A percentile compares a stretch with the other conserved stretches of the same genome.
Conservation (phyloP, 371 early-diverging fungal species). For the Lichtheimia ramosa region DNA sequence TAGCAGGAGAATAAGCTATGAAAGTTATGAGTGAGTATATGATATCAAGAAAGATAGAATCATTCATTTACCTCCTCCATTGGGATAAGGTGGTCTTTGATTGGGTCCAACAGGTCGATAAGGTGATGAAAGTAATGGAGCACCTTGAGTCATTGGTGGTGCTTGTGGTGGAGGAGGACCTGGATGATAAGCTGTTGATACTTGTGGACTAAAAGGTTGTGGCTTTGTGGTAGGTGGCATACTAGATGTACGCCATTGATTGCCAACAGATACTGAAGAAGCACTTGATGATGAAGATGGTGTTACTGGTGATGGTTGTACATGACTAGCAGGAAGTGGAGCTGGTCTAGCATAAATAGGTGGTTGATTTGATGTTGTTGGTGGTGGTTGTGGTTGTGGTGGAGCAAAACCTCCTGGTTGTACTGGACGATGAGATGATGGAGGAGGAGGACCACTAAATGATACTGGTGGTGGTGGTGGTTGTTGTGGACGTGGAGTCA, state of each 20-base stretch:
- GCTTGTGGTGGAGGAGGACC: conserved; percentile 7
- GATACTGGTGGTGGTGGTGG: not conserved
- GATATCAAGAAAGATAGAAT: not conserved
- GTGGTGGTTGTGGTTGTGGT: not conserved
- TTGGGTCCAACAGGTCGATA: conserved; percentile 12
- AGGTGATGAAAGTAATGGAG: conserved; percentile 18
- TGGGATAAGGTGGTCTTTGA: conserved; percentile 6
- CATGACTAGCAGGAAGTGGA: conserved; percentile 3
- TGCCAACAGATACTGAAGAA: conserved; percentile 4
- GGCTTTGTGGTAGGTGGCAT: not conserved
- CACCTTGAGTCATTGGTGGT: conserved; percentile 7
- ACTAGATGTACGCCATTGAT: conserved; percentile 11
- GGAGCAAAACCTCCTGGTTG: not conserved
- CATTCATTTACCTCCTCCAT: conserved; percentile 7
- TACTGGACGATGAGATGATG: conserved; percentile 1
- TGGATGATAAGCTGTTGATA: not conserved
- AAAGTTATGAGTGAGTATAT: not conserved
- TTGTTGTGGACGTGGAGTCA: conserved; percentile 2
- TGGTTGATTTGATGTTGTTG: not conserved
- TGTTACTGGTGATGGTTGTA: not conserved
- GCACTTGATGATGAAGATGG: conserved; percentile 1
- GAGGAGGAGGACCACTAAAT: conserved; percentile 3
- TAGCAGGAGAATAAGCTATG: conserved; percentile 13
- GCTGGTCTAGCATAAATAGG: conserved; percentile 1
- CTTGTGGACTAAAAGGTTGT: not conserved